Base-by-base conservation (phyloP, 495 filamentous ascomycete species). In the Neurospora terricola region DNA sequence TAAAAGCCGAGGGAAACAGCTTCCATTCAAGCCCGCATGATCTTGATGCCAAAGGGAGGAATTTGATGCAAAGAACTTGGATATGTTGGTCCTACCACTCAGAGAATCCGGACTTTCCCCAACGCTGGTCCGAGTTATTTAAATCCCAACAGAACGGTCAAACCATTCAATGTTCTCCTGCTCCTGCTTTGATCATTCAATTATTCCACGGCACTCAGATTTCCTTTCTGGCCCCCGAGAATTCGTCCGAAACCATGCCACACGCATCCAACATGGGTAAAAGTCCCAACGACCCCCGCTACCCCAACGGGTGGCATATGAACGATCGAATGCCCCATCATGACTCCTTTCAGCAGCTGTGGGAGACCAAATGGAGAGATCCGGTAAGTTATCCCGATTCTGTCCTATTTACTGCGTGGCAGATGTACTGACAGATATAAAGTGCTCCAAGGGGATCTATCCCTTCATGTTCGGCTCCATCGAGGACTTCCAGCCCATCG, bases 291-390 rank as follows among this genome's bases (percentile, higher is more conserved):
- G 27, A 66, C 54, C 27, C 54, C 27, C 54, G 27, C 0, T 66
- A 66, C 14, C 54, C 54, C 6, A 66, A 66, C 54, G 54, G 54
- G 27, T 66, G 54, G 54, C 54, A 66, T 36, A 66, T 66, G 54
- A 5, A 66, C 27, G 54, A 66, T 0, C 14, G 54, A 0, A 66
- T 66, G 27, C 27, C 54, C 14, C 91, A 93, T 78, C 89, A 93
- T 76, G 86, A 88, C 23, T 90, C 87, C 12, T 91, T 91, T 78
- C 82, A 90, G 78, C 84, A 87, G 71, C 81, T 93, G 27, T 93
- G 91, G 91, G 89, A 92, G 81, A 89, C 88, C 2, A 92, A 92
- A 79, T 93, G 90, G 91, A 91, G 90, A 80, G 82, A 83, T 66
- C 87, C 86, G 21, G 91, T 91, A 77, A 0, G 5, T 54, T 34